These are phyloP conservation scores for Citrus trifoliata DNA, from an alignment of 345 rosid species.

Conservation along the genomic window DNA sequence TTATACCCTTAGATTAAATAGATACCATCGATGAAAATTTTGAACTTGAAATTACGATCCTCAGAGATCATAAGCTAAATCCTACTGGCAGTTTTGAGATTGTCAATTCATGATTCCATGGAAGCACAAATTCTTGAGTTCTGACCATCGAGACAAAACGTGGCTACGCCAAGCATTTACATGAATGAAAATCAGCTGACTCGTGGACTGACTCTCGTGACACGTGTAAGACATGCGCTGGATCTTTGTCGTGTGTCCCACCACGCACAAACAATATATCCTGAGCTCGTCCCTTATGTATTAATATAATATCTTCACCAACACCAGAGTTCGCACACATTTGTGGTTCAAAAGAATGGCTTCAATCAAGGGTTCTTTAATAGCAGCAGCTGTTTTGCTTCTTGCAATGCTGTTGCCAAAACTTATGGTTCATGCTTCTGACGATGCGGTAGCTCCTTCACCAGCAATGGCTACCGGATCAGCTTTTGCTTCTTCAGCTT, in stretches of 20 bases:
- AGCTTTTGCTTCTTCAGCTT: neutral
- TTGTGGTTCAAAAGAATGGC: neutral
- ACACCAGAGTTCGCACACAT: neutral
- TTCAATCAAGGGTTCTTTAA: neutral
- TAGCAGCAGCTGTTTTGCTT: neutral
- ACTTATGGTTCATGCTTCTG: neutral
- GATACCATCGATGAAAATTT: no score
- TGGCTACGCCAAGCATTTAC: neutral
- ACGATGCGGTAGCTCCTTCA: neutral
- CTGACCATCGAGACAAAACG: neutral
- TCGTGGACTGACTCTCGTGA: neutral
- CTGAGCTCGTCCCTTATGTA: neutral
- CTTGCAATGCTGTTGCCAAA: neutral
- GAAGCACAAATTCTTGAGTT: neutral
- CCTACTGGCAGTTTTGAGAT: neutral
- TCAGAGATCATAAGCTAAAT: neutral
- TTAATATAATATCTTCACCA: neutral
- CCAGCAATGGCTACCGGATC: neutral
- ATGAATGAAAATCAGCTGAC: neutral
- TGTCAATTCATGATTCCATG: neutral
- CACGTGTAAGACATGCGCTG: neutral
- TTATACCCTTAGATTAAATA: no score
- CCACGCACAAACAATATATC: constrained; percentile 32
- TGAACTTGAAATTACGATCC: no score
- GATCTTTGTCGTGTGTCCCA: constrained; percentile 27